A percentile compares a stretch with the other conserved stretches of the same genome.
Evolutionary conservation across 371 early-diverging fungal species (phyloP).

Genomic region (Mortierella polycephala): DNA sequence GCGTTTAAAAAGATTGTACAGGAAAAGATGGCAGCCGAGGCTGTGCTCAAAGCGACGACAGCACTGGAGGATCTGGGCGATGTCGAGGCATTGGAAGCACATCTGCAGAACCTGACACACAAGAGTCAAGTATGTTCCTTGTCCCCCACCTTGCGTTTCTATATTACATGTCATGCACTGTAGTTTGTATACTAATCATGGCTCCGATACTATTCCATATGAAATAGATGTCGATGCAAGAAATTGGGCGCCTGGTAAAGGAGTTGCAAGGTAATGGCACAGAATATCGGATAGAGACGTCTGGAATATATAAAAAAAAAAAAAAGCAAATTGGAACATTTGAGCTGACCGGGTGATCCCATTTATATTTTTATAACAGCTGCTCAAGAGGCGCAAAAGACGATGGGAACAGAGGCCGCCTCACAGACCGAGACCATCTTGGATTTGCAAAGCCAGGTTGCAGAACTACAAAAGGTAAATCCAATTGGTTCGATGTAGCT

Average conservation of each 20-base stretch:
- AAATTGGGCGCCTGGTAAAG: constrained; percentile 31
- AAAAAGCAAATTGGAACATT: too few species aligned
- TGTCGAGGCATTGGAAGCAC: constrained; percentile 43
- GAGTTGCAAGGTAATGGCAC: constrained; percentile 22
- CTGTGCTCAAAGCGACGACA: constrained; percentile 41
- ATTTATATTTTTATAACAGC: background rate
- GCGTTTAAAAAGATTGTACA: constrained; percentile 50
- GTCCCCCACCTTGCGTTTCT: too few species aligned
- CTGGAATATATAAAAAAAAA: too few species aligned
- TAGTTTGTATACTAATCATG: too few species aligned
- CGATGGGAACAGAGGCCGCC: constrained; percentile 16
- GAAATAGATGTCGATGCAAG: constrained; percentile 46
- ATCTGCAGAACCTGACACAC: constrained; percentile 40
- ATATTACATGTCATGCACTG: too few species aligned
- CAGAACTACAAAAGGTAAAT: constrained; percentile 9
- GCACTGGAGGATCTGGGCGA: constrained; percentile 47
- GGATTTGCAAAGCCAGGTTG: constrained; percentile 16
- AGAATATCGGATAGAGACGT: background rate
- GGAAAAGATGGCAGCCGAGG: constrained; percentile 46
- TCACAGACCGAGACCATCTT: constrained; percentile 11
- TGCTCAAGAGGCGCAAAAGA: constrained; percentile 3
- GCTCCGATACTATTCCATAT: too few species aligned
- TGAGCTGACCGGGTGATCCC: background rate
- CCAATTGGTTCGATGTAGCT: background rate
- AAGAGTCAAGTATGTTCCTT: constrained; percentile 33